phyloP scores from a whole-genome alignment of 768 basidiomycete species.

The Ramaria rubella region DNA sequence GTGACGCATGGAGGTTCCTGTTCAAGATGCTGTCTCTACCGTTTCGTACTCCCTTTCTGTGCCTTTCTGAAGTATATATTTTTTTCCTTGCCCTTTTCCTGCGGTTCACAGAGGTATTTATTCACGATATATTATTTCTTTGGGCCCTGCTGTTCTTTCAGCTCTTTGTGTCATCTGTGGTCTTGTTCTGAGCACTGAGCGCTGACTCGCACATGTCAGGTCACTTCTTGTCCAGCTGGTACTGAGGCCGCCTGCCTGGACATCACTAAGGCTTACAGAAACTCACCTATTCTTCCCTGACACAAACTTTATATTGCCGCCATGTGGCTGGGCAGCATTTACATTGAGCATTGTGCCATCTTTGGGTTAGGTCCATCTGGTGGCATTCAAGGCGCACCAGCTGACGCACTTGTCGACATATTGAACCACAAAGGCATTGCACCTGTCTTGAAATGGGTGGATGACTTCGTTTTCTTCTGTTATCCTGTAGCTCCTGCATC shows the following conservation, averaged over 20 bases:
- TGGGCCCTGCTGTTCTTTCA: constrained; percentile 25
- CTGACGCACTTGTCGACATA: constrained; percentile 23
- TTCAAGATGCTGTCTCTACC: no score
- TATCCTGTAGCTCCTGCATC: background rate
- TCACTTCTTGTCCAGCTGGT: no score
- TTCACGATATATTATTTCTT: no score
- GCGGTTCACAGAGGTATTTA: no score
- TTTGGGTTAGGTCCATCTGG: constrained; percentile 26
- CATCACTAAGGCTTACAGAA: constrained; percentile 32
- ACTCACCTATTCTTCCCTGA: constrained; percentile 25
- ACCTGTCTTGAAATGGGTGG: constrained; percentile 30
- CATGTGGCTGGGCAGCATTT: constrained; percentile 21
- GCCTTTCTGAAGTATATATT: no score
- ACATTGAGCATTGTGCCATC: constrained; percentile 27
- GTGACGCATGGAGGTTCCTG: no score
- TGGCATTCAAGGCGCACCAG: constrained; percentile 28
- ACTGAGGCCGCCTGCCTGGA: constrained; percentile 27
- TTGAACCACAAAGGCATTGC: constrained; percentile 14
- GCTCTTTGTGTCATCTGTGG: no score
- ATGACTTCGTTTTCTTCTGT: constrained; percentile 31
- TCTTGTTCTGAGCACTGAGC: no score
- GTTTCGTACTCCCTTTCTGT: no score
- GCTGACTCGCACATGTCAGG: no score
- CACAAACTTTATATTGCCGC: constrained; percentile 32
- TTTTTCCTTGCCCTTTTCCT: background rate